A percentile compares a stretch with the other conserved stretches of the same genome.
Evolutionary conservation across 306 rosid genomes (phyloP).

Genomic region (Sicyos edulis): DNA sequence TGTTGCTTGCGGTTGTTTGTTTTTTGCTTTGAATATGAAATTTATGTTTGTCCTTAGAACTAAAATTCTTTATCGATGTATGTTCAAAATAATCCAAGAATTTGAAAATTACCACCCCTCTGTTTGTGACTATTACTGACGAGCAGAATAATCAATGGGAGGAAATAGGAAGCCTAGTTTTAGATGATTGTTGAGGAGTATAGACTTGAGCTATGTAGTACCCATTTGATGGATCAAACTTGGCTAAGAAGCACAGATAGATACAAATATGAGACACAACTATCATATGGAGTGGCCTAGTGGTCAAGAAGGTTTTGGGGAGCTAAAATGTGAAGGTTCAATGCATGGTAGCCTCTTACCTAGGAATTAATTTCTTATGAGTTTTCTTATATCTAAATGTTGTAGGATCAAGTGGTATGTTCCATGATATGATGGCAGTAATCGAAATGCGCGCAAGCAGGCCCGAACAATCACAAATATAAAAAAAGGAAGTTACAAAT

Average conservation of each 20-base stretch:
- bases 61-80: not conserved
- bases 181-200: constrained; percentile 10
- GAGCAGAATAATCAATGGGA: not conserved
- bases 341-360: no score
- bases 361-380: no score
- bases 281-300: no score
- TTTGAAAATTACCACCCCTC: not conserved
- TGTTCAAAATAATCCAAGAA: not conserved
- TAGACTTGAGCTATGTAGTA: not conserved
- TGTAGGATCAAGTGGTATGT: no score
- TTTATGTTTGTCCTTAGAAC: not conserved
- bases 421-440: no score
- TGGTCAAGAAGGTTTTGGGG: no score
- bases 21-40: not conserved
- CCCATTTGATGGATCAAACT: not conserved
- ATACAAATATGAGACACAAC: not conserved
- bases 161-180: not conserved
- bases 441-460: no score
- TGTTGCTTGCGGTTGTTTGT: not conserved
- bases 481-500: no score
- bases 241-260: not conserved
- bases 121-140: constrained; percentile 1
- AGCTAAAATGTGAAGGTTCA: no score
- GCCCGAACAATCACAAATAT: no score
- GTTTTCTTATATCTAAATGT: no score